These are phyloP conservation scores for Aspergillus hancockii DNA, from an alignment of 495 filamentous ascomycete genomes.

Conservation along the genomic window DNA sequence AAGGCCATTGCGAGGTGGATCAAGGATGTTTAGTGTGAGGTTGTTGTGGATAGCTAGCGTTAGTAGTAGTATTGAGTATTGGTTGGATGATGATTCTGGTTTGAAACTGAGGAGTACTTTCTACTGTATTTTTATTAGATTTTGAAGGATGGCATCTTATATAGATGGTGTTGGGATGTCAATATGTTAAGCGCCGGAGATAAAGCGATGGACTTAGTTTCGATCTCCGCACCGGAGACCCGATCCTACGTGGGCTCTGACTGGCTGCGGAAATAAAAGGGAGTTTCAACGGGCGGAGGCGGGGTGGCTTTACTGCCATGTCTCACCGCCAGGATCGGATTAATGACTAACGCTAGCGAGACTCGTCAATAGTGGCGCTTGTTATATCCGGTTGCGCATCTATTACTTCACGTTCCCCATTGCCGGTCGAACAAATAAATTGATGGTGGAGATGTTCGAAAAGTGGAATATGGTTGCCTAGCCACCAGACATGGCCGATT, in stretches of 20 bases:
- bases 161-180: neutral
- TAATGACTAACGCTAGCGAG: neutral
- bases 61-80: neutral
- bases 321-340: neutral
- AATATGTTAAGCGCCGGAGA: no score
- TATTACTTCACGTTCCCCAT: neutral
- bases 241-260: no score
- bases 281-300: no score
- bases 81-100: no score
- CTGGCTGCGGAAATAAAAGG: no score
- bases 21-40: no score
- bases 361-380: no score
- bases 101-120: neutral
- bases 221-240: no score
- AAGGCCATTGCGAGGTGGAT: constrained; percentile 49
- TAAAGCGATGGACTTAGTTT: no score
- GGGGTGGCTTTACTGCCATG: neutral
- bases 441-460: no score
- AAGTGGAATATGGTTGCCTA: neutral
- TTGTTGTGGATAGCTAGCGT: no score
- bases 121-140: neutral
- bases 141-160: neutral
- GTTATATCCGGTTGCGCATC: neutral
- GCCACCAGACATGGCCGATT: neutral
- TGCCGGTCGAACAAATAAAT: no score